phyloP scores from a whole-genome alignment of 495 filamentous ascomycete genomes.

The Margaritispora aquatica region DNA sequence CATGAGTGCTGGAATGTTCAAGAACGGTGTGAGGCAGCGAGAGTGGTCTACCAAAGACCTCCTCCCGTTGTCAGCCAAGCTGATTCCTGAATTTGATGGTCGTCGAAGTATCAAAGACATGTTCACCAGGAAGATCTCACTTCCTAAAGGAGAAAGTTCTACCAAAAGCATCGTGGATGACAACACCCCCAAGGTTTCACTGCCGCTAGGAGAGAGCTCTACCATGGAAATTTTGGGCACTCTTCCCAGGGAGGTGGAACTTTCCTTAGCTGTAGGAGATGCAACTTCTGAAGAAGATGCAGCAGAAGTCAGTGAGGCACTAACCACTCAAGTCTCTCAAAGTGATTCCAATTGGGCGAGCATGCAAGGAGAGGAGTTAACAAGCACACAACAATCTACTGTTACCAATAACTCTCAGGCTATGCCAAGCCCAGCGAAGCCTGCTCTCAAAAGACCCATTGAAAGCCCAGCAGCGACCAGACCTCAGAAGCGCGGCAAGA shows the following conservation, averaged over 20 bases:
- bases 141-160: constrained; percentile 12
- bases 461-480: constrained; percentile 1
- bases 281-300: neutral
- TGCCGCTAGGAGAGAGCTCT: constrained; percentile 12
- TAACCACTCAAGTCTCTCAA: neutral
- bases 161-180: too few relatives aligned
- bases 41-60: constrained; percentile 61
- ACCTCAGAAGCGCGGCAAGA: constrained; percentile 16
- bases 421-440: constrained; percentile 7
- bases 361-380: neutral
- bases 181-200: constrained; percentile 33
- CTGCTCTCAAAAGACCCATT: constrained; percentile 5
- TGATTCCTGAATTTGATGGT: constrained; percentile 82
- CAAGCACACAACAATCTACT: neutral
- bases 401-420: neutral
- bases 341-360: neutral
- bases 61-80: constrained; percentile 69
- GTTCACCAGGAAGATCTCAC: constrained; percentile 51
- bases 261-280: neutral
- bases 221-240: neutral
- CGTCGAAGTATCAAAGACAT: constrained; percentile 87
- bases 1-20: constrained; percentile 73
- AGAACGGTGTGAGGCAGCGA: constrained; percentile 57
- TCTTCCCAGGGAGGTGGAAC: neutral
- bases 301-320: neutral